Evolutionary conservation across 169 alveolate genomes (phyloP).

Genomic region (Plasmodium relictum): DNA sequence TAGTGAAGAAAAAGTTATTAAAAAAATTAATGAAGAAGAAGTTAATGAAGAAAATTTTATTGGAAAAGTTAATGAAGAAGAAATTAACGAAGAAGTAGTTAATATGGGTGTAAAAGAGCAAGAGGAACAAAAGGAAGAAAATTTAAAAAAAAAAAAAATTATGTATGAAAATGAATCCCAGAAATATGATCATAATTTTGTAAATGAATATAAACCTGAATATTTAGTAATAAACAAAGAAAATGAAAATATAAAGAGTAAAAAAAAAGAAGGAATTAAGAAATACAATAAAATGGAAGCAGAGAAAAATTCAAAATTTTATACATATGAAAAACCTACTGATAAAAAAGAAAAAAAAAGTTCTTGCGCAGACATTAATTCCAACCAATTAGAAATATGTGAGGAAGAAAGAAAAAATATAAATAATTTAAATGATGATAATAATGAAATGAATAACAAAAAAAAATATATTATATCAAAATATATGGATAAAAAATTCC

Average conservation of each 20-base stretch:
- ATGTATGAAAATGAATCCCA: neutral
- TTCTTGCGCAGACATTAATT: neutral
- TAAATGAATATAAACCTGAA: neutral
- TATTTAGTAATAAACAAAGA: neutral
- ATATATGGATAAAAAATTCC: conserved; percentile 54
- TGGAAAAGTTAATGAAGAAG: neutral
- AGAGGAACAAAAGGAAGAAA: neutral
- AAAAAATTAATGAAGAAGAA: neutral
- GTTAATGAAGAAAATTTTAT: neutral
- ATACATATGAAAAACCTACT: neutral
- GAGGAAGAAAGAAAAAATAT: conserved; percentile 22
- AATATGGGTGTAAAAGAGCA: neutral
- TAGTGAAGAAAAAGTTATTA: neutral
- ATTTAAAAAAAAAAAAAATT: neutral
- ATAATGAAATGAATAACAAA: neutral
- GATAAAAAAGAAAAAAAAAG: neutral
- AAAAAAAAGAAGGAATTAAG: neutral
- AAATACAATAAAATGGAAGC: neutral
- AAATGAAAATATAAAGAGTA: neutral
- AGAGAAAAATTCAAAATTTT: neutral
- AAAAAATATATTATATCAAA: conserved; percentile 19
- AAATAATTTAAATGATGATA: neutral
- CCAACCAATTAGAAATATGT: neutral
- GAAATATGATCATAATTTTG: neutral
- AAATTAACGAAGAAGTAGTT: neutral